Conservation (phyloP, 331 rosid genomes). For the Quercus tomentella region DNA sequence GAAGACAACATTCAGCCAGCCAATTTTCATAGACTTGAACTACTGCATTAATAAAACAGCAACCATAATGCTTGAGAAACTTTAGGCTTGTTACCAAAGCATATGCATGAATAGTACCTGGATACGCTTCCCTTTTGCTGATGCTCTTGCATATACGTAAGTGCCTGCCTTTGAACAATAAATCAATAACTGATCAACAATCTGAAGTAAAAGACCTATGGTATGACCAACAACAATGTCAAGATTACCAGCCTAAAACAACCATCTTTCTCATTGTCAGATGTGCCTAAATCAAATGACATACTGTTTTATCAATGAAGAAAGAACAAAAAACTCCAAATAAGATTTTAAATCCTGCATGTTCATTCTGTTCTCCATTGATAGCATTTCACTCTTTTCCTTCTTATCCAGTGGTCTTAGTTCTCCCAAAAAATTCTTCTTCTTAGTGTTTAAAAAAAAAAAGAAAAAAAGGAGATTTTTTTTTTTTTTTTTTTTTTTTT, state of each 20-base stretch:
- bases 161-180: slow-evolving; percentile 12
- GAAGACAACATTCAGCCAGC: slow-evolving; percentile 25
- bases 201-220: not conserved
- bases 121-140: slow-evolving; percentile 23
- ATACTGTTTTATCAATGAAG: not conserved
- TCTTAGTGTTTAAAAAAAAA: too few species aligned
- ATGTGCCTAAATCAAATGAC: not conserved
- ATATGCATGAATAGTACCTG: slow-evolving; percentile 23
- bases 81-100: not conserved
- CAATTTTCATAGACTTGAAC: slow-evolving; percentile 22
- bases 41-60: slow-evolving; percentile 10
- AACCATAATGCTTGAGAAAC: slow-evolving; percentile 12
- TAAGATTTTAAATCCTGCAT: too few species aligned
- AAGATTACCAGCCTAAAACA: not conserved
- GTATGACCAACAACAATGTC: not conserved
- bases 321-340: not conserved
- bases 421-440: too few species aligned
- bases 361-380: too few species aligned
- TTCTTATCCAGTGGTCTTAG: too few species aligned
- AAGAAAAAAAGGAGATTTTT: too few species aligned
- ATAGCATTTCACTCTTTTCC: too few species aligned
- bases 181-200: not conserved
- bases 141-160: slow-evolving; percentile 18
- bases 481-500: too few species aligned
- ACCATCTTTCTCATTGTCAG: not conserved